Evolutionary conservation across 345 rosid species (phyloP), one percentile per base, ranked within the genome.

Genomic region (Alliaria petiolata): DNA sequence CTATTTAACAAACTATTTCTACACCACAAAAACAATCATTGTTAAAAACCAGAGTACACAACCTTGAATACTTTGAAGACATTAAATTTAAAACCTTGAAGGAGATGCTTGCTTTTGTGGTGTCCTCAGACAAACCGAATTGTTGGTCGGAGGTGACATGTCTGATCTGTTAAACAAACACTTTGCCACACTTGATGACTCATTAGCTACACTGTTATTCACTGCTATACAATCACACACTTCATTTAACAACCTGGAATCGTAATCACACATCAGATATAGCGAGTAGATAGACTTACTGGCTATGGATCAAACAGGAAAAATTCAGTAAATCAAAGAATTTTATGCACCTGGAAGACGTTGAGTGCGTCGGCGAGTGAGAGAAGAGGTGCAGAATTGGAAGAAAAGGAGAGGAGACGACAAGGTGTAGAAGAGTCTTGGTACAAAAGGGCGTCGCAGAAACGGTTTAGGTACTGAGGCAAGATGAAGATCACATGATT

Each of bases 301-400:
- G n/a, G n/a, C n/a, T n/a, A n/a, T 16, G 22, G 7, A 76, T 25
- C 6, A 54, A 75, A 62, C 19, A 61, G 6, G 30, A 17, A 6
- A 47, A 6, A 47, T 44, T 28, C 5, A 63, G 2, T 38, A 35
- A 44, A 39, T 20, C 11, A 45, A n/a, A 38, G 34, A 69, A 7
- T 35, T n/a, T 12, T n/a, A 44, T 8, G 25, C 0, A 75, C 68
- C 91, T 87, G 91, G 72, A 83, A 81, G 72, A 84, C 65, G 72
- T 81, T 89, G 78, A 95, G 93, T 15, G 97, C 86, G 62, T 95
- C 99, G 65, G 96, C 97, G 57, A 95, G 85, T 75, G 93, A 76
- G 78, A 86, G 83, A 44, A 87, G 89, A 31, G 72, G 33, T 14
- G 78, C 70, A 10, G 95, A 81, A 80, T 84, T 82, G 72, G 88